Evolutionary conservation across 257 asterid genomes (phyloP), one percentile per base, ranked within the genome.

Genomic region (Rhazya stricta): DNA sequence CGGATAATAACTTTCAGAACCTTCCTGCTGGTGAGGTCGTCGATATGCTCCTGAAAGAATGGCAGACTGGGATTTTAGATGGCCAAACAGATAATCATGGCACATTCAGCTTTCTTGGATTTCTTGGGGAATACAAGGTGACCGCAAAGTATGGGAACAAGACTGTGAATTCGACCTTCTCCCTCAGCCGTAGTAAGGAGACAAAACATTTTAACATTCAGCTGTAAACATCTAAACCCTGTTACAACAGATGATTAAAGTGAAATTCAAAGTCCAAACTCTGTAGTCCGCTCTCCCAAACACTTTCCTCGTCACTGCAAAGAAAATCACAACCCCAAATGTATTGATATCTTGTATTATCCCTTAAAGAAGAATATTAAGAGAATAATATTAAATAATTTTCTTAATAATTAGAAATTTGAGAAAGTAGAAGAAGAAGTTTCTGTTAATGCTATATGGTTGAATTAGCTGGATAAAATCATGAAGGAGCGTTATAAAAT

Each of bases 1-100:
- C 92, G 1, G 89, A 88, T 62, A 50, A 73, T 3, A 77, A 79
- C 8, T 81, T 88, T 37, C 67, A 80, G 16, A 88, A 88, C 69
- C 85, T 88, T 23, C 92, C 90, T 1, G 81, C 90, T 12, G 92
- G 92, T 15, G 80, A 86, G 42, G 76, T 75, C 5, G 90, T 88
- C 10, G 92, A 88, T 74, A 83, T 76, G 81, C 89, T 88, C 30
- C 84, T 88, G 0, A 77, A 67, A 42, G 92, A 88, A 78, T 85
- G 92, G 92, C 77, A 79, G 54, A 85, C 88, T 1, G 88, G 83
- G 68, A 51, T 39, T 36, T 37, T 81, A 45, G 78, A 84, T 10
- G 90, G 88, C 30, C 74, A 66, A 71, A 83, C 90, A 1, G 86
- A 84, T 25, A 82, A 83, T 27, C 85, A 80, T 41, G 92, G 92